These are phyloP conservation scores for Pseudogymnoascus sp. DNA, from an alignment of 2,329 filamentous ascomycete species.

Conservation along the genomic window DNA sequence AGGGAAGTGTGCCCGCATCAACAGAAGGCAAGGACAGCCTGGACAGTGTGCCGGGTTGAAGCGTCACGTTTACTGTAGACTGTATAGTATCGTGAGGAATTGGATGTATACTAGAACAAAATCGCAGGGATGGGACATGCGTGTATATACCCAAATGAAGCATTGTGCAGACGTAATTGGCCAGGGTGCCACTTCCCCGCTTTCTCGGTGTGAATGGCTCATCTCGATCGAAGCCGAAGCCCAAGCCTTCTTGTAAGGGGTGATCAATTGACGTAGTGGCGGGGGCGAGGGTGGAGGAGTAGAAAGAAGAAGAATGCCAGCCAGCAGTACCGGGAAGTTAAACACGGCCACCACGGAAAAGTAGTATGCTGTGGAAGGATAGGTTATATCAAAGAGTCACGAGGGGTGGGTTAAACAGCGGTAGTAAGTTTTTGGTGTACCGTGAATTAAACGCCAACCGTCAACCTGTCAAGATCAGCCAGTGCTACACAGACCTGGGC, in stretches of 20 bases:
- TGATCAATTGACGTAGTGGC: not conserved
- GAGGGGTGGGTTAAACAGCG: not conserved
- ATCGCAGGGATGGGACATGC: not conserved
- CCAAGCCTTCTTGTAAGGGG: not conserved
- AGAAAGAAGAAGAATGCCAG: not conserved
- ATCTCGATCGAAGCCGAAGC: not conserved
- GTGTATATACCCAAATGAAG: constrained; percentile 3
- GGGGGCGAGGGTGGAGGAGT: not conserved
- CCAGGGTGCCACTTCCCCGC: not conserved
- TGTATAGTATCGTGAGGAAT: not conserved
- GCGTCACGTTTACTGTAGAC: not conserved
- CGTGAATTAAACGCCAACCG: not conserved
- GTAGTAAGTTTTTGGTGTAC: not conserved
- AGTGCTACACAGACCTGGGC: not conserved
- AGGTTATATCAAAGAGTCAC: not conserved
- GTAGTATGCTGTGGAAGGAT: not conserved
- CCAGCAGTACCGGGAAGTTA: not conserved
- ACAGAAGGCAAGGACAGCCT: constrained; percentile 12
- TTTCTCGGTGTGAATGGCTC: not conserved
- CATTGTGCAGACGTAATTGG: constrained; percentile 3
- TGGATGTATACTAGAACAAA: not conserved
- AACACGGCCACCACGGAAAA: not conserved
- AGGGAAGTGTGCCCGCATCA: constrained; percentile 26
- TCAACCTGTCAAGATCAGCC: not conserved
- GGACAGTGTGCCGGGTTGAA: constrained; percentile 1